Evolutionary conservation across 345 rosid genomes (phyloP).

Genomic region (Heritiera fomes): DNA sequence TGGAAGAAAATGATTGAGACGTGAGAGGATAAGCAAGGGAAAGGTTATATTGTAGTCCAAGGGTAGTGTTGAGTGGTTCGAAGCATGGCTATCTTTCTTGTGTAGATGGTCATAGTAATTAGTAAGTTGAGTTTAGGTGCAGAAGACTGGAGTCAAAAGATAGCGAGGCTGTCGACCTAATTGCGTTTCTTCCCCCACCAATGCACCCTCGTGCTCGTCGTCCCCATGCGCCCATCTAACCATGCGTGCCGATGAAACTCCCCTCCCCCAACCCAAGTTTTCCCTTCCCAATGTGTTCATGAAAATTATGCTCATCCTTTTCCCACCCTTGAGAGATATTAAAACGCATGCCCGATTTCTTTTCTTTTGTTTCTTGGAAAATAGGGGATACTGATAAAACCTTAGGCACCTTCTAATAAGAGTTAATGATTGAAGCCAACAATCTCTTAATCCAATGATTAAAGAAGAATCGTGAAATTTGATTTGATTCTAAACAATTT

Average conservation of each 20-base stretch:
- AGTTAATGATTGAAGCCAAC: neutral
- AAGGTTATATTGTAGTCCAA: neutral
- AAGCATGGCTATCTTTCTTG: conserved; percentile 11
- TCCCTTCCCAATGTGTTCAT: neutral
- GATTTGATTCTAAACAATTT: too few species aligned
- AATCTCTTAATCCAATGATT: too few species aligned
- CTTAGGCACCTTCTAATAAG: neutral
- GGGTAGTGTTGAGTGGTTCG: neutral
- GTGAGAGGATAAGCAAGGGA: neutral
- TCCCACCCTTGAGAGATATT: neutral
- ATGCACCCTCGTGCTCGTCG: neutral
- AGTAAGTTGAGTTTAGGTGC: neutral
- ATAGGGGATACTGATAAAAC: neutral
- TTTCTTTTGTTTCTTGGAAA: neutral
- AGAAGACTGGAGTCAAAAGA: neutral
- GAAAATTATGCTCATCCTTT: neutral
- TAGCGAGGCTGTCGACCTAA: conserved; percentile 16
- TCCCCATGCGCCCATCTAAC: neutral
- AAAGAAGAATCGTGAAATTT: too few species aligned
- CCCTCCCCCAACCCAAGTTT: neutral
- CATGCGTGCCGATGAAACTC: conserved; percentile 6
- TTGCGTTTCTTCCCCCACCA: conserved; percentile 24
- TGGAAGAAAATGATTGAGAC: neutral
- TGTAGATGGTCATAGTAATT: neutral
- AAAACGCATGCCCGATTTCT: neutral